Evolutionary conservation across 495 filamentous ascomycete species (phyloP), one percentile per base, ranked within the genome.

Genomic region (Xylaria intraflava): DNA sequence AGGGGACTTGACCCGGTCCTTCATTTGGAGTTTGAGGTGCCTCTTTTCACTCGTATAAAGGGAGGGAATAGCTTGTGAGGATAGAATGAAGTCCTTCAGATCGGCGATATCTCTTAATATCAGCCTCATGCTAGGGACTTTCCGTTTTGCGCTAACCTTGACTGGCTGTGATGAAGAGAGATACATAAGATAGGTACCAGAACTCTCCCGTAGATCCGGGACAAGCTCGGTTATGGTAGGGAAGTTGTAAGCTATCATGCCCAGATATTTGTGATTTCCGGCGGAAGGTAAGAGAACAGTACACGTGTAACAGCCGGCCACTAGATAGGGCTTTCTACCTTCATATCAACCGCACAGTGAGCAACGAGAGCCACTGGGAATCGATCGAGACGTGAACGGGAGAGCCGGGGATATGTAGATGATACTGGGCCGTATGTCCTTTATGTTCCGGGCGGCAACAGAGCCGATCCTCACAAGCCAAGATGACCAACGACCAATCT

Each of bases 341-440:
- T n/a, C n/a, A n/a, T n/a, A n/a, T 22, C 10, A 16, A 44, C 33
- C 6, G 3, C 16, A 24, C 11, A 51, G 49, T 3, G 9, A 11
- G 19, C 4, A 26, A n/a, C 6, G 38, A 51, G 27, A 33, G 20
- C 38, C 43, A 51, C 23, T 51, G 49, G 49, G 49, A 51, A 44
- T 33, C 30, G 19, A 51, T 51, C 12, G 17, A 33, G 39, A 19
- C 26, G 16, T 44, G 39, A 39, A 51, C 38, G 11, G 49, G 39
- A 16, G 49, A 44, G 27, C 39, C 49, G 10, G 49, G 43, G 39
- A n/a, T n/a, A n/a, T n/a, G 30, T 51, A 19, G 49, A 51, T 9
- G 49, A 44, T 16, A 44, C 43, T 19, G 38, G 14, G 23, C 49
- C 49, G n/a, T 51, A 51, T 35, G n/a, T 51, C 8, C 27, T n/a